Evolutionary conservation across 2,329 filamentous ascomycete genomes (phyloP).

Genomic region (Colletotrichum horii): DNA sequence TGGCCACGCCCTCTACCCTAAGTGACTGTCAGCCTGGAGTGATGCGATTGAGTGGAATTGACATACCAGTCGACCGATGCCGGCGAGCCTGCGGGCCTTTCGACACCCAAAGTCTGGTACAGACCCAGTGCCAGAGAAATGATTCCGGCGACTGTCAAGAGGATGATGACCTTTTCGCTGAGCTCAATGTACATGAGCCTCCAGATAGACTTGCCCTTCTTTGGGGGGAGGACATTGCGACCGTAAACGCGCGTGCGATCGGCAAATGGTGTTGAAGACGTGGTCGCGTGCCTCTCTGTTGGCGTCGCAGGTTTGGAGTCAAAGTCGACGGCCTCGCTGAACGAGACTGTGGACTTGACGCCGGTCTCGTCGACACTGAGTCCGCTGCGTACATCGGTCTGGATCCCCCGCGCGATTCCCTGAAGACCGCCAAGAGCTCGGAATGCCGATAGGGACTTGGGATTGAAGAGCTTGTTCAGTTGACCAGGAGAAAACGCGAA

Average conservation of each 20-base stretch:
- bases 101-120: constrained; percentile 65
- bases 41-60: constrained; percentile 54
- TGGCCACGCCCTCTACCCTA: constrained; percentile 68
- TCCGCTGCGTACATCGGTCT: constrained; percentile 66
- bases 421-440: constrained; percentile 72
- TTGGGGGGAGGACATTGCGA: constrained; percentile 66
- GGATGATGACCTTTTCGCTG: constrained; percentile 71
- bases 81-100: constrained; percentile 47
- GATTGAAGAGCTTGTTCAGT: constrained; percentile 75
- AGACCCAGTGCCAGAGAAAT: constrained; percentile 71
- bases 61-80: constrained; percentile 60
- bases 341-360: constrained; percentile 66
- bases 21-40: background rate
- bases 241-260: constrained; percentile 65
- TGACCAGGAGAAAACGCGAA: constrained; percentile 79
- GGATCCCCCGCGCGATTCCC: constrained; percentile 72
- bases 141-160: constrained; percentile 68
- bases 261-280: constrained; percentile 25
- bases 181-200: constrained; percentile 70
- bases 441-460: constrained; percentile 76
- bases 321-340: constrained; percentile 67
- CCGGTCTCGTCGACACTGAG: constrained; percentile 71
- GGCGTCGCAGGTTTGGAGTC: background rate
- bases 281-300: background rate
- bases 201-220: constrained; percentile 66